phyloP scores from a whole-genome alignment of 345 rosid species.

The Sisymbrium altissimum region DNA sequence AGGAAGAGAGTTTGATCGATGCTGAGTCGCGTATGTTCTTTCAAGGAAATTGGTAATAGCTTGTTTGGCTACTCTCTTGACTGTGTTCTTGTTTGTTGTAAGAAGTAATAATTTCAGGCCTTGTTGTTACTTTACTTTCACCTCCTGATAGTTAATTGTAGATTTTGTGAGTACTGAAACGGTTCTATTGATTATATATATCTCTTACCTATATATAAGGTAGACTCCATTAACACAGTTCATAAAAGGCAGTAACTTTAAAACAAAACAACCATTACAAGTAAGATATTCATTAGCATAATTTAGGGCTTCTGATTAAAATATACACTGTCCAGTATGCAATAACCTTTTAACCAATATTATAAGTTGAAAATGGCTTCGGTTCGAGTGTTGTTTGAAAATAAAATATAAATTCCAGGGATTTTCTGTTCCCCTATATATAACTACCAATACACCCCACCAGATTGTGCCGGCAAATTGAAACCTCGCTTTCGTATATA shows the following conservation, averaged over 20 bases:
- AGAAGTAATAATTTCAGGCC: background rate
- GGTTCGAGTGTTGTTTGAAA: background rate
- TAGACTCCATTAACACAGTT: background rate
- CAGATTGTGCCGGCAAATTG: background rate
- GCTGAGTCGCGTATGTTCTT: background rate
- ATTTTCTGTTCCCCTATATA: background rate
- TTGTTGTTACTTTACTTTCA: background rate
- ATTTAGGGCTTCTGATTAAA: background rate
- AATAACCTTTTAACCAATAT: background rate
- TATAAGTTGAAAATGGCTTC: background rate
- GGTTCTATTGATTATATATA: background rate
- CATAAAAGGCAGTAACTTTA: background rate
- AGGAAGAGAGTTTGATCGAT: conserved; percentile 3
- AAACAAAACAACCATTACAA: background rate
- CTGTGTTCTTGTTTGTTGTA: conserved; percentile 10
- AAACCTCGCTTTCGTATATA: background rate
- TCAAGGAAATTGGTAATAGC: conserved; percentile 1
- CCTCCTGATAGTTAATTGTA: background rate
- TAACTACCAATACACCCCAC: background rate
- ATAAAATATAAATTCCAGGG: too few relatives aligned
- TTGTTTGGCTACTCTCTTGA: background rate
- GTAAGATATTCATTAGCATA: background rate
- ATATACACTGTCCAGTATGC: too few relatives aligned
- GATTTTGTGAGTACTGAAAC: background rate
- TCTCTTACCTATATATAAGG: background rate